A percentile compares a stretch with the other conserved stretches of the same genome.
Conservation (phyloP, 2,329 filamentous ascomycete species). For the Dendryphion nanum region DNA sequence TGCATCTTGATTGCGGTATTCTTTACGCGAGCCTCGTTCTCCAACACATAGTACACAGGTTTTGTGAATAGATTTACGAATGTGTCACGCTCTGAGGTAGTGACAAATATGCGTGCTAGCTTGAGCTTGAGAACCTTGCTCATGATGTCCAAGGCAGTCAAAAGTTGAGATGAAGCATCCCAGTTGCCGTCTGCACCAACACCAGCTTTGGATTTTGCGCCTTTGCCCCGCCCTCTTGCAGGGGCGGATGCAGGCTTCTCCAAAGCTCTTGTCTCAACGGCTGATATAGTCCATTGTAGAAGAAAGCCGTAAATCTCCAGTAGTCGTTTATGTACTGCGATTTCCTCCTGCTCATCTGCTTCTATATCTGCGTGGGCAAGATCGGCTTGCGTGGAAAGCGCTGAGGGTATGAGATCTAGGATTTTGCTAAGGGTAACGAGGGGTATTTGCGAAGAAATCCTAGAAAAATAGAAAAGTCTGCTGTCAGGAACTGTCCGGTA, state of each 20-base stretch:
- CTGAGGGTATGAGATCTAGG: constrained; percentile 85
- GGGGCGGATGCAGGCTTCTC: constrained; percentile 79
- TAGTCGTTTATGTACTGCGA: constrained; percentile 84
- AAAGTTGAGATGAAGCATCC: constrained; percentile 87
- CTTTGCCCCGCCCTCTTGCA: constrained; percentile 72
- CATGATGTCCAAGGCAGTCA: constrained; percentile 88
- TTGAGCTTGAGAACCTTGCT: constrained; percentile 94
- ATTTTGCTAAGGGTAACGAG: constrained; percentile 85
- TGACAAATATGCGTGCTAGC: constrained; percentile 88
- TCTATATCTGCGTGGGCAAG: constrained; percentile 83
- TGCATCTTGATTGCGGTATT: constrained; percentile 89
- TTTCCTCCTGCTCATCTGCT: constrained; percentile 76
- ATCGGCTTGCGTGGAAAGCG: constrained; percentile 81
- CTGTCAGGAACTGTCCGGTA: constrained; percentile 51
- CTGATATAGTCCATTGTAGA: constrained; percentile 90
- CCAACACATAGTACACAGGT: constrained; percentile 88
- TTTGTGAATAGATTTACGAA: constrained; percentile 90
- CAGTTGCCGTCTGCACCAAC: constrained; percentile 69
- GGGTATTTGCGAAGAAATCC: constrained; percentile 77
- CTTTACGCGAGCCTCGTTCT: constrained; percentile 92
- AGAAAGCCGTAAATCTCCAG: constrained; percentile 94
- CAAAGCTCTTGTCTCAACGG: constrained; percentile 89
- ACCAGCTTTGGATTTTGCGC: constrained; percentile 65
- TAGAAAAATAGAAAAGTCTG: constrained; percentile 65
- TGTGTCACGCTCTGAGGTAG: constrained; percentile 92